These are phyloP conservation scores for sorghum (Sorghum bicolor) DNA, from an alignment of 176 grass and related monocot species.

Conservation along the genomic window DNA sequence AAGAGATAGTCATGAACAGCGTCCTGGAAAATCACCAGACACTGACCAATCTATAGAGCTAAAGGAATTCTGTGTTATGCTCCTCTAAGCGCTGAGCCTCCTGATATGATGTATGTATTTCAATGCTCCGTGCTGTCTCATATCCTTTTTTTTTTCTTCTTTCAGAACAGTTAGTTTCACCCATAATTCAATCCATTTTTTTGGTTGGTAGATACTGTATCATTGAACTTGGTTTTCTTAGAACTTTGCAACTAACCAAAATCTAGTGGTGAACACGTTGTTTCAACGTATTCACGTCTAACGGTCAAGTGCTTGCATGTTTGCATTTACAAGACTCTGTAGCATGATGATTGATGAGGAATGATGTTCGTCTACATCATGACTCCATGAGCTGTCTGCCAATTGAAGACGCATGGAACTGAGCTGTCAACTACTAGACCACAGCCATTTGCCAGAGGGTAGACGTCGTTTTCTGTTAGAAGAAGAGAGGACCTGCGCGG, in stretches of 20 bases:
- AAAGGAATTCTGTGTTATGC: constrained; percentile 28
- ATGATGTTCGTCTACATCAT: not conserved
- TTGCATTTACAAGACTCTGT: not conserved
- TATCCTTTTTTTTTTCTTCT: not conserved
- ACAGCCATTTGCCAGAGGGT: constrained; percentile 12
- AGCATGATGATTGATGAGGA: not conserved
- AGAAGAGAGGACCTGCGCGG: not conserved
- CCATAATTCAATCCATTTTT: constrained; percentile 37
- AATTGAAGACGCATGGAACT: not conserved
- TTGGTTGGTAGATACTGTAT: constrained; percentile 20
- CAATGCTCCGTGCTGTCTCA: constrained; percentile 1
- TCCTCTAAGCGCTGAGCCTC: constrained; percentile 10
- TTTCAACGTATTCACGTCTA: not conserved
- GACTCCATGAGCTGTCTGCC: constrained; percentile 19
- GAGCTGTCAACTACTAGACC: constrained; percentile 29
- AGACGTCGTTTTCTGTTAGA: not conserved
- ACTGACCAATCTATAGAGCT: constrained; percentile 1
- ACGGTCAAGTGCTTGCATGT: not conserved
- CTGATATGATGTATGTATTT: constrained; percentile 21
- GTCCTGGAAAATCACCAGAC: constrained; percentile 26
- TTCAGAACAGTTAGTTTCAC: constrained; percentile 37
- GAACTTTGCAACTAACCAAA: not conserved
- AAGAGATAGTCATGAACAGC: constrained; percentile 20
- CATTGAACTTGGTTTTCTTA: not conserved
- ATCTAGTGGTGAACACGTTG: not conserved